These are phyloP conservation scores for Zelopaecilomyces penicillatus DNA, from an alignment of 2,329 filamentous ascomycete genomes.

Conservation along the genomic window DNA sequence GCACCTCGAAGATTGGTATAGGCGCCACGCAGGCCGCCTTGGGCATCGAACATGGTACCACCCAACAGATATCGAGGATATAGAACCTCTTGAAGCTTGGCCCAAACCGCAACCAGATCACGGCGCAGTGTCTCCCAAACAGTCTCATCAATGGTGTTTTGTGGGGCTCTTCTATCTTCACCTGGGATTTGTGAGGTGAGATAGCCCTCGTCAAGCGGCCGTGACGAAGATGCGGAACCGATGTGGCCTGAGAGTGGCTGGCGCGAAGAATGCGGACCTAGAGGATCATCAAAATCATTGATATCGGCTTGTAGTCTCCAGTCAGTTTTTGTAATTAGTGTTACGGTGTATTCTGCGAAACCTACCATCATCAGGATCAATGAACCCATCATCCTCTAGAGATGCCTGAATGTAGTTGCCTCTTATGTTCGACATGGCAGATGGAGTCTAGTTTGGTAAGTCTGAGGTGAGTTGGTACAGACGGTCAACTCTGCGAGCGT, in stretches of 20 bases:
- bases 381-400: slow-evolving; percentile 60
- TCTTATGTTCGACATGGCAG: slow-evolving; percentile 37
- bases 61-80: slow-evolving; percentile 89
- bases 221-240: slow-evolving; percentile 48
- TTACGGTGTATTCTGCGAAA: background rate
- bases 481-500: too few relatives aligned
- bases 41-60: slow-evolving; percentile 53
- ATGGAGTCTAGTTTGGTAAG: too few relatives aligned
- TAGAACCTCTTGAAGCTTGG: slow-evolving; percentile 95
- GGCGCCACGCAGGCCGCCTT: slow-evolving; percentile 47
- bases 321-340: background rate
- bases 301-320: slow-evolving; percentile 56
- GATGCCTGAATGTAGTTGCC: slow-evolving; percentile 55
- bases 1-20: slow-evolving; percentile 54
- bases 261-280: slow-evolving; percentile 59
- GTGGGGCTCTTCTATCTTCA: slow-evolving; percentile 81
- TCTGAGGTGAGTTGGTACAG: too few relatives aligned
- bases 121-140: slow-evolving; percentile 96
- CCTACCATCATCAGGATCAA: slow-evolving; percentile 71
- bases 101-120: slow-evolving; percentile 88
- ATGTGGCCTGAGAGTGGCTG: slow-evolving; percentile 82
- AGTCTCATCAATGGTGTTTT: slow-evolving; percentile 92
- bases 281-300: slow-evolving; percentile 86
- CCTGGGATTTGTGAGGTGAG: slow-evolving; percentile 84
- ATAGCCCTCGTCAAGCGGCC: slow-evolving; percentile 63